Base-by-base conservation (phyloP, 1,284 basidiomycete species). In the Irpex sp. region DNA sequence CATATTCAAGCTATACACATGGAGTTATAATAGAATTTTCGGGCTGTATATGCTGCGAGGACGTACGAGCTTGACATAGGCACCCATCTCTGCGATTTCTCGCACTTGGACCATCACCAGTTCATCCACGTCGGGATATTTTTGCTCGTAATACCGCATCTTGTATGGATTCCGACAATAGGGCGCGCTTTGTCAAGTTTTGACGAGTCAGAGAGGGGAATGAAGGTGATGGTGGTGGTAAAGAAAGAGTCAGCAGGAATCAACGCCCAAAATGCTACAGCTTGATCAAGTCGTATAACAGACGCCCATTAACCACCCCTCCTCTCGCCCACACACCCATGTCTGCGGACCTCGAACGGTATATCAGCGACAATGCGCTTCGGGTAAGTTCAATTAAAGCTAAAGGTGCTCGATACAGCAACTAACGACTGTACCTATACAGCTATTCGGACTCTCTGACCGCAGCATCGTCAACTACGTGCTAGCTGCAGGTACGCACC, bases 91-190 rank as follows among this genome's bases (percentile, higher is more conserved):
- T 64, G 95, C 95, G 71, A 99, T 99, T 80, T 97, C 94, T 77
- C 94, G 93, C 68, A 99, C 97, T 77, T 98, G 96, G 55, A 98
- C 96, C 96, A 98, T 98, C 77, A 98, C 96, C 66, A 98, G 89
- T 77, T 98, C 94, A 76, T 99, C 97, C 63, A 97, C 93, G 78
- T 95, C 90, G 35, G 90, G 91, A 71, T 91, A 93, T 66, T 86
- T 84, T 71, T 88, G 87, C 73, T 90, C 86, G 74, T 93, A 93
- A 76, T 92, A 93, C 55, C 91, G 85, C 91, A 93, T 93, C 39
- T 64, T 73, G 61, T 43, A 43, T 43, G 39, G 5, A 43, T 43
- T 15, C 39, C 39, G 15, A 4, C 1, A 43, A 43, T 26, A 26
- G 26, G 26, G 26, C 26, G 26, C 26, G 26, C 26, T 26, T 26